Percentiles rank a stretch among this genome's conserved stretches.
Evolutionary conservation across 768 basidiomycete species (phyloP).

Genomic region (Leccinum subtestaceum): DNA sequence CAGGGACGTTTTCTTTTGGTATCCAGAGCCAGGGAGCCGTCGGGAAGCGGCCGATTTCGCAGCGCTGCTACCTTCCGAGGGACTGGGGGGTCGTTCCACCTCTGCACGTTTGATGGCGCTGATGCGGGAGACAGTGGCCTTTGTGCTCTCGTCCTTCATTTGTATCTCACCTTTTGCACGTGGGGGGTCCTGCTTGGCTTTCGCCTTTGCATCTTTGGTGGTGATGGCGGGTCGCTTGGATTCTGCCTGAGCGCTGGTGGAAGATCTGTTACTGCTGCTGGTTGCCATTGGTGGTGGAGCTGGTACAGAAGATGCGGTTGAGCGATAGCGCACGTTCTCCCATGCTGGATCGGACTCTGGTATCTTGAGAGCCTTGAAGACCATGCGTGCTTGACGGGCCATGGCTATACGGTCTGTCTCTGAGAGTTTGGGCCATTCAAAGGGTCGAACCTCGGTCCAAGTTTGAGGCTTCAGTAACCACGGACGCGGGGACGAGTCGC

Average conservation of each 20-base stretch:
- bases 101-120: conserved; percentile 32
- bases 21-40: conserved; percentile 50
- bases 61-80: conserved; percentile 12
- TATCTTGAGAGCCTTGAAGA: conserved; percentile 49
- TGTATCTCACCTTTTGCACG: conserved; percentile 37
- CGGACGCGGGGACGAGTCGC: conserved; percentile 36
- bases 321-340: conserved; percentile 47
- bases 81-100: conserved; percentile 19
- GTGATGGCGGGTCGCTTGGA: conserved; percentile 46
- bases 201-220: conserved; percentile 46
- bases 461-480: conserved; percentile 56
- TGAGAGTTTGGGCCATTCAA: conserved; percentile 52
- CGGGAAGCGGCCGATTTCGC: conserved; percentile 27
- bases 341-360: conserved; percentile 62
- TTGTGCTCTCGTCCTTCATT: conserved; percentile 37
- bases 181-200: conserved; percentile 24
- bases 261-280: conserved; percentile 23
- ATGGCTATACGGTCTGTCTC: conserved; percentile 48
- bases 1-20: conserved; percentile 36
- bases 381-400: conserved; percentile 49
- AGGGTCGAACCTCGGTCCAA: conserved; percentile 72
- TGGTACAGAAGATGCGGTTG: conserved; percentile 13
- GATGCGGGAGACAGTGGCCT: conserved; percentile 29
- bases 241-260: conserved; percentile 28
- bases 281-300: conserved; percentile 17